A percentile compares a stretch with the other conserved stretches of the same genome.
These are phyloP conservation scores for Cyanidium caldarium DNA, from an alignment of 23 red algal species.

Conservation along the genomic window DNA sequence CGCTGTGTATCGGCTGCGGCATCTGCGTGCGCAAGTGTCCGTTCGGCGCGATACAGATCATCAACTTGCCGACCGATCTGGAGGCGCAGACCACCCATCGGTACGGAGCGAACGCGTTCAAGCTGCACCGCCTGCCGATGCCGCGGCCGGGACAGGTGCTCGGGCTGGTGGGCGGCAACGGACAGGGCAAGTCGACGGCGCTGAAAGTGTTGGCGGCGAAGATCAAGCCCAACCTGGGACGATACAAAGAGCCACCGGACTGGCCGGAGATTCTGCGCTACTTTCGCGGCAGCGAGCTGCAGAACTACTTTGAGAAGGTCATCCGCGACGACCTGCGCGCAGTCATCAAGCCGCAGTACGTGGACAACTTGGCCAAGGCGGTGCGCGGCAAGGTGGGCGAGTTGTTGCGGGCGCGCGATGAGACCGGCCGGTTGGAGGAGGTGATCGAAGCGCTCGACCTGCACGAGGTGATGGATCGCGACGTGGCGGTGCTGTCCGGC, in stretches of 20 bases:
- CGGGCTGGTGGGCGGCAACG: constrained; percentile 92
- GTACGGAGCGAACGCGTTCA: constrained; percentile 86
- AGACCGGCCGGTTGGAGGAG: constrained; percentile 4
- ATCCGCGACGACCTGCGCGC: constrained; percentile 86
- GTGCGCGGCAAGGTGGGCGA: constrained; percentile 55
- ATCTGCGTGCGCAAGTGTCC: constrained; percentile 99
- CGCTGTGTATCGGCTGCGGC: constrained; percentile 91
- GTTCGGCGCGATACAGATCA: constrained; percentile 97
- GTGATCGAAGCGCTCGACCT: constrained; percentile 65
- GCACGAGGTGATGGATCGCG: constrained; percentile 47
- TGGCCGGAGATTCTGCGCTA: constrained; percentile 96
- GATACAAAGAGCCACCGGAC: constrained; percentile 67
- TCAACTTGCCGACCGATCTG: constrained; percentile 93
- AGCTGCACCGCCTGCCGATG: constrained; percentile 87
- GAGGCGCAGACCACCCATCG: constrained; percentile 92
- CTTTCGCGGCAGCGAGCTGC: constrained; percentile 88
- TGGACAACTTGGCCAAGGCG: constrained; percentile 79
- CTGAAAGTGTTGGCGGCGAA: constrained; percentile 73
- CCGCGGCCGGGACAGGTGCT: constrained; percentile 87
- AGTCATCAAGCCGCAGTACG: constrained; percentile 97
- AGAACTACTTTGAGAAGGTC: constrained; percentile 89
- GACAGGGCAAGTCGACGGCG: constrained; percentile 87
- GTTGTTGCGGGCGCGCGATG: constrained; percentile 41
- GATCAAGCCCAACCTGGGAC: constrained; percentile 89
- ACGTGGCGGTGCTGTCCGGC: constrained; percentile 62